Evolutionary conservation across 495 filamentous ascomycete genomes (phyloP), one percentile per base, ranked within the genome.

Genomic region (Penicillium desertorum): DNA sequence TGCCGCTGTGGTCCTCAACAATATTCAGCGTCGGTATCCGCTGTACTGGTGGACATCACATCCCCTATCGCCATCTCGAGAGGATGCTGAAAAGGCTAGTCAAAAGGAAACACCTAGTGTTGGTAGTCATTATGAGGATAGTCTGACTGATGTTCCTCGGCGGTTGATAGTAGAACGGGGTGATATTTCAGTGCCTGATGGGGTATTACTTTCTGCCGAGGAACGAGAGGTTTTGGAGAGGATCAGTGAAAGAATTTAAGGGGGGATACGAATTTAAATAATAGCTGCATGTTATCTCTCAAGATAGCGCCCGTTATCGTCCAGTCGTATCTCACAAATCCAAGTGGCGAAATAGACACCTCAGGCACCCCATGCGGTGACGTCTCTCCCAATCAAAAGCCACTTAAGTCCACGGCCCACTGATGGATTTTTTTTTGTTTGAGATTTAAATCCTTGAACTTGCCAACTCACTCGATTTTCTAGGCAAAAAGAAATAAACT

Each of bases 21-120:
- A 96, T 62, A 72, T 92, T 14, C 83, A 87, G 64, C 76, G 91
- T 23, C 79, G 83, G 45, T 96, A 85, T 62, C 92, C 92, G 1
- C 64, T 85, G 16, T 95, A 88, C 65, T 96, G 92, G 91, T 77
- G 75, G 74, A 77, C 76, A 5, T 61, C 74, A 6, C 62, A 66
- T 16, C 62, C 69, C n/a, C 57, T 79, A 9, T 52, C 62, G 37
- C 2, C 53, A 50, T 11, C 41, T 51, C 1, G n/a, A 55, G 20
- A 25, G 5, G 74, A 79, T 32, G 8, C 60, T 11, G 71, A 76
- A 47, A 60, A 48, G 27, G 54, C 44, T 17, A 50, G 42, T 17
- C 25, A 41, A 0, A 71, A 75, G 47, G 47, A 55, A 47, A 45
- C 4, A 4, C 58, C 58, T 16, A 54, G 51, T 30, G 17, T 59